Conservation (phyloP, 345 rosid genomes). For the Melastoma malabathricum region DNA sequence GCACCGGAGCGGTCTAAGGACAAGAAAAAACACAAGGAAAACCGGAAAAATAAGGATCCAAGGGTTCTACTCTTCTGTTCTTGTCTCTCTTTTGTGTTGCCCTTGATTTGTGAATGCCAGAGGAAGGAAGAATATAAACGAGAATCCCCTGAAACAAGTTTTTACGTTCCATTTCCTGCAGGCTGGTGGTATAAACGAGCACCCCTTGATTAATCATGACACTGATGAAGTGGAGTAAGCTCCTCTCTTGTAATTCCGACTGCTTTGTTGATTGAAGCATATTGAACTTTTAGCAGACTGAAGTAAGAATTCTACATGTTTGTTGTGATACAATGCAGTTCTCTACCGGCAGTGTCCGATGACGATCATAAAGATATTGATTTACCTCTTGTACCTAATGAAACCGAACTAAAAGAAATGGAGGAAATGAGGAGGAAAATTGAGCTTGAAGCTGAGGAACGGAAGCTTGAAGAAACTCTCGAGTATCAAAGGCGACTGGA, state of each 20-base stretch:
- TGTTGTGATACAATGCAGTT: constrained; percentile 31
- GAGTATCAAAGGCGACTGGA: constrained; percentile 83
- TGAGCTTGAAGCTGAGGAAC: constrained; percentile 85
- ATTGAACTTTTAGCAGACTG: constrained; percentile 2
- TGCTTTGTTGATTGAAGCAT: constrained; percentile 1
- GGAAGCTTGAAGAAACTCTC: constrained; percentile 72
- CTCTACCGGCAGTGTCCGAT: constrained; percentile 36
- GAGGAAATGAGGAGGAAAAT: constrained; percentile 60
- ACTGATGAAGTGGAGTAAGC: constrained; percentile 41
- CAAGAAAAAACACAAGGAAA: constrained; percentile 64
- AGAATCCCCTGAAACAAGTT: background rate
- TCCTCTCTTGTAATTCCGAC: background rate
- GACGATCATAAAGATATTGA: constrained; percentile 40
- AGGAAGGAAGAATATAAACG: too few relatives aligned
- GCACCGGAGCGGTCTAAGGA: constrained; percentile 69
- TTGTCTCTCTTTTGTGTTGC: constrained; percentile 3
- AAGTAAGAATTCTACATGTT: background rate
- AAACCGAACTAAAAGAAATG: constrained; percentile 38
- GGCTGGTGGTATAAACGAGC: constrained; percentile 40
- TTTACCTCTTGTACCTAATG: constrained; percentile 21
- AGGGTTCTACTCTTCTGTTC: constrained; percentile 31
- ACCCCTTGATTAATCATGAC: constrained; percentile 24
- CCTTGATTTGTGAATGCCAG: too few relatives aligned
- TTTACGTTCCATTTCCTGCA: constrained; percentile 18
- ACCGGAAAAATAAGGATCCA: constrained; percentile 54